Base-by-base conservation (phyloP, 345 rosid species). In the Eucalyptus victrix region DNA sequence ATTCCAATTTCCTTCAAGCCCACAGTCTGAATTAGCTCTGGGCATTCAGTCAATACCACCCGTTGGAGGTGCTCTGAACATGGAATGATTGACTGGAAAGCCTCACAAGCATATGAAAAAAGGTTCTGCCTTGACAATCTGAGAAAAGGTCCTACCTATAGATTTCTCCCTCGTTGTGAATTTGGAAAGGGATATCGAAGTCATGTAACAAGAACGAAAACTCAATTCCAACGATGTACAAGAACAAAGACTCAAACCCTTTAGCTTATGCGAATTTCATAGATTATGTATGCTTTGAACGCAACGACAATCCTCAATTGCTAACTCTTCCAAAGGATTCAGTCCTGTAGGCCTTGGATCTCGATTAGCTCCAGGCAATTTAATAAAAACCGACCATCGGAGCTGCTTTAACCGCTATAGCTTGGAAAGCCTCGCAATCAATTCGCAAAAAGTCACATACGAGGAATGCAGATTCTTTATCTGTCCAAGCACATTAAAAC, bases 401-500 rank as follows among this genome's bases (percentile, higher is more conserved):
- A 24, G 65, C 7, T 58, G 30, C 65, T 24, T 58, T 26, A 58
- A 58, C 65, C 13, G 2, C 13, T 14, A 58, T 24, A 58, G 30
- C 65, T 58, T 24, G 3, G 62, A 56, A 24, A 56, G 62, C 62
- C 62, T 56, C 62, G 5, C 30, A 1, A 56, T 56, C 62, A 56
- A 56, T 56, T 56, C 30, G 0, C 62, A 56, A 4, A 10, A 10
- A 0, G 62, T 10, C 0, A 4, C 62, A 24, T 0, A 56, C 28
- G 0, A 56, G 28, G 26, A 56, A 23, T 24, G 62, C 12, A 9
- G 30, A 1, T 56, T 56, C 62, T 24, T 1, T 56, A 56, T 3
- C 30, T 23, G 30, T 56, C 62, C 62, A 8, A 56, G 30, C 62
- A 54, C 28, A 24, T 56, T 6, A 23, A 44, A 56, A 56, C 30